These are phyloP conservation scores for Hypoxylon sp. DNA, from an alignment of 2,329 filamentous ascomycete genomes.

Conservation along the genomic window DNA sequence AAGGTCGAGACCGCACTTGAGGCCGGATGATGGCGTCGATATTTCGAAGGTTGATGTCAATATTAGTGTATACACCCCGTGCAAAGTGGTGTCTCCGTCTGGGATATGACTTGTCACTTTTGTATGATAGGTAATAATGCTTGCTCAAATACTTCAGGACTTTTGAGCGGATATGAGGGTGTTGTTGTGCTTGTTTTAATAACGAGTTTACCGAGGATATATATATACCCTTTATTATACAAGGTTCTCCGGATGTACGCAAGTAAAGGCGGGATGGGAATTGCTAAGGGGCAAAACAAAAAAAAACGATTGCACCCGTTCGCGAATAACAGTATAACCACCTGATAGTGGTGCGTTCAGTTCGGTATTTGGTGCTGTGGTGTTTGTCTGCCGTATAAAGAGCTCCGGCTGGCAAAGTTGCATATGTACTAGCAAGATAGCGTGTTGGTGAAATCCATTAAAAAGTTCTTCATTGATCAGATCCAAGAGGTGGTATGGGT, in stretches of 20 bases:
- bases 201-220: constrained; percentile 40
- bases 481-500: constrained; percentile 28
- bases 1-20: constrained; percentile 40
- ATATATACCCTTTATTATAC: constrained; percentile 6
- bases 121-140: constrained; percentile 4
- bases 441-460: constrained; percentile 24
- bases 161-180: constrained; percentile 10
- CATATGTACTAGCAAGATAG: constrained; percentile 23
- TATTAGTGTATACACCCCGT: constrained; percentile 22
- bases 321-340: constrained; percentile 36
- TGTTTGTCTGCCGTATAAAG: constrained; percentile 28
- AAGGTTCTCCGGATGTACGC: constrained; percentile 22
- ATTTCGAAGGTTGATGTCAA: constrained; percentile 40
- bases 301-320: constrained; percentile 27
- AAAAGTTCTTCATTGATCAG: constrained; percentile 30
- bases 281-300: constrained; percentile 29
- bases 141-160: constrained; percentile 18
- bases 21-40: constrained; percentile 38
- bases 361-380: constrained; percentile 23
- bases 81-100: constrained; percentile 14
- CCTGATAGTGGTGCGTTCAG: constrained; percentile 40
- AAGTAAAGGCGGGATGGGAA: constrained; percentile 9
- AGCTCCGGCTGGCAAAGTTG: constrained; percentile 35
- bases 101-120: constrained; percentile 40
- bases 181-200: constrained; percentile 29